Conservation (phyloP, 2,329 filamentous ascomycete species). For the Niveomyces coronatus region DNA sequence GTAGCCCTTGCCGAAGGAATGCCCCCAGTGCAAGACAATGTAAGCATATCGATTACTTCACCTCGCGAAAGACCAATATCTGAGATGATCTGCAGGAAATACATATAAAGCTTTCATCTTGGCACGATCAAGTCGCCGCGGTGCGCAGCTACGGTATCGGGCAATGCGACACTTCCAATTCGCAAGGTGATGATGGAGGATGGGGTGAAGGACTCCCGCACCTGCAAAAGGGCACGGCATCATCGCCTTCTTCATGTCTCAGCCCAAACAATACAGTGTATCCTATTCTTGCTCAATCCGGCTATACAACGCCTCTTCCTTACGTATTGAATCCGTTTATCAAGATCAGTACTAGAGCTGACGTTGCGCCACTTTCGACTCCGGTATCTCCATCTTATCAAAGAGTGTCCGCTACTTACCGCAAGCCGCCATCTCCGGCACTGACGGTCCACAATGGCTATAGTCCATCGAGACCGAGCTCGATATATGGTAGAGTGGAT, state of each 20-base stretch:
- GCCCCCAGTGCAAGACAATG: not conserved
- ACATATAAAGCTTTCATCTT: too few species aligned
- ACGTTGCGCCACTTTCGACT: slow-evolving; percentile 17
- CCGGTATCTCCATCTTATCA: slow-evolving; percentile 21
- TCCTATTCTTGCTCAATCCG: slow-evolving; percentile 24
- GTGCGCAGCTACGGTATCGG: too few species aligned
- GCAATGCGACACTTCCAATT: too few species aligned
- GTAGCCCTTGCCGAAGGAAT: slow-evolving; percentile 28
- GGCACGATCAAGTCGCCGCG: too few species aligned
- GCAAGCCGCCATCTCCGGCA: slow-evolving; percentile 24
- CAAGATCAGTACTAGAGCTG: slow-evolving; percentile 10
- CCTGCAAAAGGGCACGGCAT: slow-evolving; percentile 4
- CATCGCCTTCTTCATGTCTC: slow-evolving; percentile 13
- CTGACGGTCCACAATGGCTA: slow-evolving; percentile 27
- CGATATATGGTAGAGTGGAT: slow-evolving; percentile 25
- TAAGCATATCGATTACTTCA: too few species aligned
- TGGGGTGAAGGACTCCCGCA: slow-evolving; percentile 6
- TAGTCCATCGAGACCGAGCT: slow-evolving; percentile 28
- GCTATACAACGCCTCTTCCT: slow-evolving; percentile 18
- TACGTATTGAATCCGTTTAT: slow-evolving; percentile 20
- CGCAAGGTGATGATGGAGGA: too few species aligned
- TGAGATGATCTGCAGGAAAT: too few species aligned
- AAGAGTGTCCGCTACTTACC: slow-evolving; percentile 20
- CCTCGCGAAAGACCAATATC: too few species aligned
- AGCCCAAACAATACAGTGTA: slow-evolving; percentile 21